Evolutionary conservation across 345 rosid species (phyloP).

Genomic region (Boechera retrofracta): DNA sequence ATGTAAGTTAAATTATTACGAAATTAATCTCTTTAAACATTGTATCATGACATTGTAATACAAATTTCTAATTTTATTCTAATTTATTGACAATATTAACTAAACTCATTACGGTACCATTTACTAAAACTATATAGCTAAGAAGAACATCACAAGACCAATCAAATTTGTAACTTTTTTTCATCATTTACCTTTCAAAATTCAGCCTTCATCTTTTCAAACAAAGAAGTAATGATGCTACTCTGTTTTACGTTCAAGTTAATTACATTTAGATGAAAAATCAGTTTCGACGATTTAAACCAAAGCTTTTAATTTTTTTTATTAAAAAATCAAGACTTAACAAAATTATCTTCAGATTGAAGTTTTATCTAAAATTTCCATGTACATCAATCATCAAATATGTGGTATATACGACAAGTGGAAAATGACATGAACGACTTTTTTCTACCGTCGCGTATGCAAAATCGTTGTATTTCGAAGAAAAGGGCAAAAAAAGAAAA

Average conservation of each 20-base stretch:
- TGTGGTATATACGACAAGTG: conserved; percentile 29
- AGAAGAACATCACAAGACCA: neutral
- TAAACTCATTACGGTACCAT: neutral
- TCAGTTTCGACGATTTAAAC: too few species aligned
- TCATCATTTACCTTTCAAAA: neutral
- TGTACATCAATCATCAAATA: neutral
- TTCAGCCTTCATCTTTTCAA: neutral
- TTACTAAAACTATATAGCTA: neutral
- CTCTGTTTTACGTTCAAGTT: neutral
- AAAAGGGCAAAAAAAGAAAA: neutral
- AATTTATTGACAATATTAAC: too few species aligned
- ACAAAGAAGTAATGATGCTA: neutral
- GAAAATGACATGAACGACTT: conserved; percentile 44
- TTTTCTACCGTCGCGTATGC: conserved; percentile 30
- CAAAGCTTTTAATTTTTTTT: too few species aligned
- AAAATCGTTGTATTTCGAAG: neutral
- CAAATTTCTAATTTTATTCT: too few species aligned
- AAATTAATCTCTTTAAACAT: too few species aligned
- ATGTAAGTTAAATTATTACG: too few species aligned
- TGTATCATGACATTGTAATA: too few species aligned
- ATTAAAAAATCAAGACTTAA: neutral
- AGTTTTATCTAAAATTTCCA: neutral
- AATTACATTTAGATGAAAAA: neutral
- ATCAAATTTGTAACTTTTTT: neutral
- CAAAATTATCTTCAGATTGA: conserved; percentile 2